phyloP scores from a whole-genome alignment of 208 protist species.

The Porcisia hertigi region DNA sequence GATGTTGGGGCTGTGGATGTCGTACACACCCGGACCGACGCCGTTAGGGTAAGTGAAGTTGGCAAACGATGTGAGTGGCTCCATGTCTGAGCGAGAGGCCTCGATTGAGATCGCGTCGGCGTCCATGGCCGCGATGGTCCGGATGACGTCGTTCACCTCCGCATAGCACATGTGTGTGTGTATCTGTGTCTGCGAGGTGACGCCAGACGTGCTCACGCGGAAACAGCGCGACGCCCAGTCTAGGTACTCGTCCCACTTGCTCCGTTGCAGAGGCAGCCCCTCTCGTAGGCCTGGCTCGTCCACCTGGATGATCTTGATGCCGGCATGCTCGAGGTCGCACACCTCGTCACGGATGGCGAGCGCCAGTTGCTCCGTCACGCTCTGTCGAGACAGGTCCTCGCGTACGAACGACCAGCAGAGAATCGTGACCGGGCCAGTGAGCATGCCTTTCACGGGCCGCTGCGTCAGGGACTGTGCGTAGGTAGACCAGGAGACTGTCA shows the following conservation, averaged over 20 bases:
- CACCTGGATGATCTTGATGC: conserved; percentile 82
- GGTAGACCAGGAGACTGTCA: conserved; percentile 76
- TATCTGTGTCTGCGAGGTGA: conserved; percentile 69
- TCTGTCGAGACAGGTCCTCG: conserved; percentile 66
- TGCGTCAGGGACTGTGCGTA: conserved; percentile 81
- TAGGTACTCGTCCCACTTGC: conserved; percentile 76
- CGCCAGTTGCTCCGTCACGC: conserved; percentile 69
- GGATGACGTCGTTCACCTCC: conserved; percentile 91
- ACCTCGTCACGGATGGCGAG: conserved; percentile 90
- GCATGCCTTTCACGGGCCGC: conserved; percentile 87
- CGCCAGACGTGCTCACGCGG: conserved; percentile 57
- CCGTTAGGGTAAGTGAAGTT: conserved; percentile 76
- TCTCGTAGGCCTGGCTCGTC: conserved; percentile 91
- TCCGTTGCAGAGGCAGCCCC: conserved; percentile 72
- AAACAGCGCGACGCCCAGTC: conserved; percentile 83
- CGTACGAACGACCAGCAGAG: conserved; percentile 90
- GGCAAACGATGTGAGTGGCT: conserved; percentile 73
- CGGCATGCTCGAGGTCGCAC: conserved; percentile 66
- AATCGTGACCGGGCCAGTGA: conserved; percentile 91
- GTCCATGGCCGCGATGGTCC: conserved; percentile 80
- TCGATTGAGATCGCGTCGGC: conserved; percentile 90
- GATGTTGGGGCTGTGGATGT: conserved; percentile 90
- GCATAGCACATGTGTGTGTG: conserved; percentile 92
- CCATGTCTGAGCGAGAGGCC: conserved; percentile 76
- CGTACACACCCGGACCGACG: conserved; percentile 90